These are phyloP conservation scores for Kuraishia hungarica DNA, from an alignment of 805 yeast species.

Conservation along the genomic window DNA sequence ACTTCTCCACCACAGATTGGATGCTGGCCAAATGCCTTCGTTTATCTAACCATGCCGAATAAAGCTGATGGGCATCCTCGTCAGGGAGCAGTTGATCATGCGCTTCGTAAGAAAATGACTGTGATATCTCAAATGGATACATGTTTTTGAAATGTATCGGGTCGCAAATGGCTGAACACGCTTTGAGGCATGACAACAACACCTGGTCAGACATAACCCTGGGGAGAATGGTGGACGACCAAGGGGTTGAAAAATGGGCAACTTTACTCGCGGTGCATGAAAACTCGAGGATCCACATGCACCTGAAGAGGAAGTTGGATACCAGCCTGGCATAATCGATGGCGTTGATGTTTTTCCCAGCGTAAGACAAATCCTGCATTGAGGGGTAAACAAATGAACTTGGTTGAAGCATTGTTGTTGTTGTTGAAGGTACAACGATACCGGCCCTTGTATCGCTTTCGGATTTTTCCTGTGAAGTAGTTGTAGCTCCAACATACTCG, in stretches of 20 bases:
- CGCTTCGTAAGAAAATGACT: not conserved
- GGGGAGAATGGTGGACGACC: constrained; percentile 1
- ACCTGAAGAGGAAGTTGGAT: not conserved
- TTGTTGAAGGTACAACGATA: no score
- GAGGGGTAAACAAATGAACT: not conserved
- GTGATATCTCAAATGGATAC: not conserved
- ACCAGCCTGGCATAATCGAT: not conserved
- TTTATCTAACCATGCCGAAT: not conserved
- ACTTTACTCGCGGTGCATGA: constrained; percentile 3
- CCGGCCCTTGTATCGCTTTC: not conserved
- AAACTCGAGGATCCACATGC: constrained; percentile 3
- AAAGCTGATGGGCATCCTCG: not conserved
- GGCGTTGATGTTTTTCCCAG: not conserved
- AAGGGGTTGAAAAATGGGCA: constrained; percentile 12
- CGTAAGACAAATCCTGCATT: not conserved
- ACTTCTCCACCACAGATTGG: not conserved
- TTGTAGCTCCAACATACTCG: not conserved
- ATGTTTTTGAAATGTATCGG: not conserved
- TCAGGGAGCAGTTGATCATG: not conserved
- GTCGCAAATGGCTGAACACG: not conserved
- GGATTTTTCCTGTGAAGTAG: not conserved
- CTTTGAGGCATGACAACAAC: not conserved
- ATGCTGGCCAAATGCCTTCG: not conserved
- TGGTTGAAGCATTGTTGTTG: not conserved
- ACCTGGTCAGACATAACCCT: constrained; percentile 1